These are phyloP conservation scores for Meira nashicola DNA, from an alignment of 1,284 basidiomycete species.

Conservation along the genomic window DNA sequence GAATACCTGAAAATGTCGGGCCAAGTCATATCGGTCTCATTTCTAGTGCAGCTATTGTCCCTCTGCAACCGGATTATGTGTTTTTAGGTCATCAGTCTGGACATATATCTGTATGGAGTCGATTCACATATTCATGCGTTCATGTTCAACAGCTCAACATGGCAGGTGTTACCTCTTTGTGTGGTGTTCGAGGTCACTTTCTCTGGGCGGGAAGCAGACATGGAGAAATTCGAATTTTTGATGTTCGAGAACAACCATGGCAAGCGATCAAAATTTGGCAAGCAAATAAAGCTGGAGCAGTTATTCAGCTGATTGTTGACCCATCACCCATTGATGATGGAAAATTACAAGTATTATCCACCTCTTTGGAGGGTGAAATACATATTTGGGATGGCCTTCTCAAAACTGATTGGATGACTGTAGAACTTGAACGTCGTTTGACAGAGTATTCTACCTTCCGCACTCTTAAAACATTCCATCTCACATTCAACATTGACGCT, in stretches of 20 bases:
- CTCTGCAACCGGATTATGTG: conserved; percentile 64
- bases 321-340: conserved; percentile 14
- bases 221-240: conserved; percentile 78
- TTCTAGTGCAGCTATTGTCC: conserved; percentile 72
- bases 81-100: conserved; percentile 95
- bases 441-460: conserved; percentile 73
- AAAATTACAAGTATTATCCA: conserved; percentile 68
- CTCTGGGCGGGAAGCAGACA: conserved; percentile 81
- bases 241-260: conserved; percentile 64
- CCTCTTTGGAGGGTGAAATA: conserved; percentile 71
- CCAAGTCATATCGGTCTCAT: conserved; percentile 69
- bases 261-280: conserved; percentile 81
- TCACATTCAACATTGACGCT: conserved; percentile 91
- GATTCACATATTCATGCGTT: conserved; percentile 27
- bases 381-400: conserved; percentile 87
- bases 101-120: conserved; percentile 52
- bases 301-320: conserved; percentile 67
- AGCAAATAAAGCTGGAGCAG: conserved; percentile 66
- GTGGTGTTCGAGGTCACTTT: conserved; percentile 33
- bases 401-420: conserved; percentile 77
- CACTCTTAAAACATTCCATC: conserved; percentile 70
- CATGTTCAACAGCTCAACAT: conserved; percentile 26
- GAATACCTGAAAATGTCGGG: conserved; percentile 55
- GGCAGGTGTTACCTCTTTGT: conserved; percentile 37
- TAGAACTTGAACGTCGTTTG: conserved; percentile 71